Evolutionary conservation across 2,329 filamentous ascomycete species (phyloP).

Genomic region (Curvularia hawaiiensis): DNA sequence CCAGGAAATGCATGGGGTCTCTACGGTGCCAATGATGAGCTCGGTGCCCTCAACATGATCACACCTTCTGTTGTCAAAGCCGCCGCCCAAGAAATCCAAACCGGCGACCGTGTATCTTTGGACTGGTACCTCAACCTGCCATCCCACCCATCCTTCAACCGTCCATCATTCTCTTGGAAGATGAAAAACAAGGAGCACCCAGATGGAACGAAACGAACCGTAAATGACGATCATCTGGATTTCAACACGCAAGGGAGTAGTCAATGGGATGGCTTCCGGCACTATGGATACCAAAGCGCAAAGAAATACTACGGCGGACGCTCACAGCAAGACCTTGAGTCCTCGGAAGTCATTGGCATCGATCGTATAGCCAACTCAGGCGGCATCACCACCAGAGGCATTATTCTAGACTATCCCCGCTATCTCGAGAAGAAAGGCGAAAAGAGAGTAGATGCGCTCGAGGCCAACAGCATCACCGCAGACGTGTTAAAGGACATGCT

Average conservation of each 20-base stretch:
- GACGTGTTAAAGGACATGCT: conserved; percentile 41
- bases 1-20: conserved; percentile 63
- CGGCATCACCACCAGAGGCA: conserved; percentile 37
- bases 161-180: conserved; percentile 38
- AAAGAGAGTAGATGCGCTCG: conserved; percentile 28
- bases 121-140: conserved; percentile 52
- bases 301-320: conserved; percentile 52
- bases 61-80: conserved; percentile 53
- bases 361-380: conserved; percentile 41
- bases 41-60: conserved; percentile 62
- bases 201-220: conserved; percentile 34
- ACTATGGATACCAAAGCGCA: conserved; percentile 51
- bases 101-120: conserved; percentile 46
- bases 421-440: conserved; percentile 29
- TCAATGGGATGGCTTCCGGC: conserved; percentile 50
- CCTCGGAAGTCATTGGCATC: conserved; percentile 49
- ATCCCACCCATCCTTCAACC: conserved; percentile 45
- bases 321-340: conserved; percentile 48
- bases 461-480: conserved; percentile 28
- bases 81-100: conserved; percentile 54
- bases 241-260: conserved; percentile 48
- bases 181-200: conserved; percentile 36
- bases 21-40: conserved; percentile 57
- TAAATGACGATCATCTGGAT: conserved; percentile 47
- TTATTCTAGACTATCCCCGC: conserved; percentile 43